phyloP scores from a whole-genome alignment of 805 yeast species.

The Torulaspora delbrueckii region DNA sequence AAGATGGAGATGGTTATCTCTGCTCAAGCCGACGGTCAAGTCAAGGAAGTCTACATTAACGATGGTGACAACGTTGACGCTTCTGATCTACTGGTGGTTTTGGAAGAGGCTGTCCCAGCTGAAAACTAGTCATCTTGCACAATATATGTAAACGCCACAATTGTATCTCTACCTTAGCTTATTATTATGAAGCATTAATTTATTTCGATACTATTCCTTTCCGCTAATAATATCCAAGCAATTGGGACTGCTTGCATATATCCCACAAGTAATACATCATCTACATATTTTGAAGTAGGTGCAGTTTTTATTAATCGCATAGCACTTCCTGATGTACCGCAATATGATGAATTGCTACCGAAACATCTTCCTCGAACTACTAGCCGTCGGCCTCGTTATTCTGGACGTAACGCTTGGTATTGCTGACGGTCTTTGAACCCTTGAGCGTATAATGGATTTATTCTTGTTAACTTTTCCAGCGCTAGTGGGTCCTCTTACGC shows the following conservation, averaged over 20 bases:
- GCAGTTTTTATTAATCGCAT: no score
- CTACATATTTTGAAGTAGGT: neutral
- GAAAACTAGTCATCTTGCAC: constrained; percentile 11
- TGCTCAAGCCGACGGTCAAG: constrained; percentile 83
- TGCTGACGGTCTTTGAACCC: constrained; percentile 15
- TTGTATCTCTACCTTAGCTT: constrained; percentile 1
- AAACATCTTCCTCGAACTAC: constrained; percentile 28
- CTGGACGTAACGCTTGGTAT: constrained; percentile 25
- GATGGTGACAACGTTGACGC: constrained; percentile 97
- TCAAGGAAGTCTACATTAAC: constrained; percentile 69
- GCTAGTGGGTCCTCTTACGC: constrained; percentile 5
- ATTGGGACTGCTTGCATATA: neutral
- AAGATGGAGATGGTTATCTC: constrained; percentile 99
- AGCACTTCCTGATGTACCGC: no score
- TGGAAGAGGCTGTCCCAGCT: constrained; percentile 34
- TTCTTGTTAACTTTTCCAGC: constrained; percentile 2
- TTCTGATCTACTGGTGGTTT: constrained; percentile 72
- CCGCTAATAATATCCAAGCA: neutral
- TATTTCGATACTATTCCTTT: neutral
- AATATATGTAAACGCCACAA: neutral
- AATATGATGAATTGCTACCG: constrained; percentile 5
- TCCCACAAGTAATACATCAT: neutral
- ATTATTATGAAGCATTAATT: neutral
- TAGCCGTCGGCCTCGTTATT: constrained; percentile 24
- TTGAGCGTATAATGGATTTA: neutral